Conservation (phyloP, 768 basidiomycete species). For the Termitomyces sp. region DNA sequence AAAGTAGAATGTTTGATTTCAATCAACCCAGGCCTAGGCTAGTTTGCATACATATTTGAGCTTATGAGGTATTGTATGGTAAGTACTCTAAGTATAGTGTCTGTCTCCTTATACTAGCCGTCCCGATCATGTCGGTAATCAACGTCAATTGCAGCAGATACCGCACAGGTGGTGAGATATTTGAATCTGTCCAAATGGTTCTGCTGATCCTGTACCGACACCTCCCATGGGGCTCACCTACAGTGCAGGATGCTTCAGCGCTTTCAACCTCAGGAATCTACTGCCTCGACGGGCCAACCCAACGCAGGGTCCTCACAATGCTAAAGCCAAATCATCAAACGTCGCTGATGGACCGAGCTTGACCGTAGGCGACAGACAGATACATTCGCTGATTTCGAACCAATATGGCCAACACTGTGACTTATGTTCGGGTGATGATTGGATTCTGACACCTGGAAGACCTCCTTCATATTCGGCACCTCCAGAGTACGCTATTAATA, state of each 20-base stretch:
- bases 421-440: slow-evolving; percentile 17
- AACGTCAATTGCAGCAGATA: background rate
- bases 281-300: background rate
- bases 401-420: background rate
- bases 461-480: slow-evolving; percentile 37
- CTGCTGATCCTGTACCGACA: background rate
- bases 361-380: background rate
- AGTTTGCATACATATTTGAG: background rate
- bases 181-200: background rate
- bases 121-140: slow-evolving; percentile 8
- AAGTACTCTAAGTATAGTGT: background rate
- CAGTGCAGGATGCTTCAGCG: slow-evolving; percentile 11
- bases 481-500: background rate
- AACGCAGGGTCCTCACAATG: background rate
- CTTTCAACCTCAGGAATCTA: slow-evolving; percentile 7
- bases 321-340: background rate
- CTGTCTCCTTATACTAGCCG: background rate
- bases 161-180: background rate
- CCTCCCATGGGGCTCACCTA: background rate
- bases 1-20: too few species aligned
- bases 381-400: background rate
- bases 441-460: slow-evolving; percentile 22
- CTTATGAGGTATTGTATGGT: too few species aligned
- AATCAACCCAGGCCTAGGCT: too few species aligned
- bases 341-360: background rate